Conservation (phyloP, 148 eudicot genomes). For the Camellia japonica region DNA sequence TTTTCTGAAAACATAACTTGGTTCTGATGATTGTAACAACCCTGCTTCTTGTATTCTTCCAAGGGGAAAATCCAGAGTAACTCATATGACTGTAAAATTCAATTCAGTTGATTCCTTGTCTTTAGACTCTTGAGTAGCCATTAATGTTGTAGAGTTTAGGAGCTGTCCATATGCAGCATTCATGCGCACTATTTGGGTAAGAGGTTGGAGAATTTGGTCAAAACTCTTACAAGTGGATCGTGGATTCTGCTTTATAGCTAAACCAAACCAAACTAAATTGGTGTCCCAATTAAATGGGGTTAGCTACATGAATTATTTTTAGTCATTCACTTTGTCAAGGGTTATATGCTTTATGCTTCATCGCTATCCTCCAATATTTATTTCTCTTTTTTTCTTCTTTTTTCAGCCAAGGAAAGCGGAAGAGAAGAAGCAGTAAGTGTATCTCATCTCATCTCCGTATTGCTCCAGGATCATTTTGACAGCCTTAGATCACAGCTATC, state of each 20-base stretch:
- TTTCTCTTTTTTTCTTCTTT: neutral
- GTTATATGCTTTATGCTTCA: neutral
- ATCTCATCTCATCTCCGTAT: neutral
- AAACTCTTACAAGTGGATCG: neutral
- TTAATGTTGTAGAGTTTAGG: neutral
- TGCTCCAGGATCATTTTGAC: conserved; percentile 9
- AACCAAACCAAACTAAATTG: too few species aligned
- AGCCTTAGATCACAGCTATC: neutral
- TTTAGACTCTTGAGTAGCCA: neutral
- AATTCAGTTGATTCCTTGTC: neutral
- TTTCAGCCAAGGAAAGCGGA: conserved; percentile 73
- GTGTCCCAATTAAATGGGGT: too few species aligned
- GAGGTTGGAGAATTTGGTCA: neutral
- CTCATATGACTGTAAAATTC: neutral
- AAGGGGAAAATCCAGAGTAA: neutral
- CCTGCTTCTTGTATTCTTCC: neutral
- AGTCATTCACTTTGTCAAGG: neutral
- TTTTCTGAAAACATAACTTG: neutral
- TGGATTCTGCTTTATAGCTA: neutral
- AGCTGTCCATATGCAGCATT: neutral
- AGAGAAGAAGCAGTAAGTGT: conserved; percentile 55
- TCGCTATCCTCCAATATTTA: neutral
- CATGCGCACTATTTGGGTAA: neutral
- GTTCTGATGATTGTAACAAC: neutral
- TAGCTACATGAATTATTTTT: too few species aligned